Evolutionary conservation across 1,284 basidiomycete genomes (phyloP).

Genomic region (Cutaneotrichosporon sp.): DNA sequence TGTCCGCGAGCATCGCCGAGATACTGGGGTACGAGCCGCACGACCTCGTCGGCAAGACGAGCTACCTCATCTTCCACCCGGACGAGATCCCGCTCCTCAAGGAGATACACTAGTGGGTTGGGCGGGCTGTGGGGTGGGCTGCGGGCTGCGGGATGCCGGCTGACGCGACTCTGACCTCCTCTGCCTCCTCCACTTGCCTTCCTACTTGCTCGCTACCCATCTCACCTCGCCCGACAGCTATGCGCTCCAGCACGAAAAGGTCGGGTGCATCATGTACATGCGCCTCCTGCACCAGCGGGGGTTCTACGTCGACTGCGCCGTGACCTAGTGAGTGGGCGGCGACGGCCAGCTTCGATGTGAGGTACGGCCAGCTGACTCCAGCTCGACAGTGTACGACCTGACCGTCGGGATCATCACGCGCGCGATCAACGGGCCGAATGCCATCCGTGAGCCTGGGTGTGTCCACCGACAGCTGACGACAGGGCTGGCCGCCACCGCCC

Average conservation of each 20-base stretch:
- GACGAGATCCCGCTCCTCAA: slow-evolving; percentile 38
- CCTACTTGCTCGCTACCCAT: background rate
- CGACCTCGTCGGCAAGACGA: slow-evolving; percentile 39
- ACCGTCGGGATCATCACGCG: slow-evolving; percentile 30
- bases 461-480: background rate
- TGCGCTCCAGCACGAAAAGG: slow-evolving; percentile 30
- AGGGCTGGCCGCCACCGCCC: slow-evolving; percentile 38
- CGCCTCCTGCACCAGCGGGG: slow-evolving; percentile 39
- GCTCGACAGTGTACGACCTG: slow-evolving; percentile 31
- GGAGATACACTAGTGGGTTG: slow-evolving; percentile 41
- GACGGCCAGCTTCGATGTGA: too few relatives aligned
- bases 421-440: slow-evolving; percentile 31
- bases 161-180: background rate
- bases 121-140: background rate
- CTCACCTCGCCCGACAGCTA: slow-evolving; percentile 22
- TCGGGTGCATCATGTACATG: slow-evolving; percentile 40
- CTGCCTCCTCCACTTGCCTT: too few relatives aligned
- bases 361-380: slow-evolving; percentile 11
- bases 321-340: slow-evolving; percentile 32
- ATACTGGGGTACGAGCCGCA: slow-evolving; percentile 42
- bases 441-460: slow-evolving; percentile 14
- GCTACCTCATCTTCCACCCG: slow-evolving; percentile 42
- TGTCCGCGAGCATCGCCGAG: slow-evolving; percentile 41
- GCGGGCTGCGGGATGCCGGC: background rate
- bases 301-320: slow-evolving; percentile 37